phyloP scores from a whole-genome alignment of 1,284 basidiomycete genomes.

The Microbotryum silenes-acaulis region DNA sequence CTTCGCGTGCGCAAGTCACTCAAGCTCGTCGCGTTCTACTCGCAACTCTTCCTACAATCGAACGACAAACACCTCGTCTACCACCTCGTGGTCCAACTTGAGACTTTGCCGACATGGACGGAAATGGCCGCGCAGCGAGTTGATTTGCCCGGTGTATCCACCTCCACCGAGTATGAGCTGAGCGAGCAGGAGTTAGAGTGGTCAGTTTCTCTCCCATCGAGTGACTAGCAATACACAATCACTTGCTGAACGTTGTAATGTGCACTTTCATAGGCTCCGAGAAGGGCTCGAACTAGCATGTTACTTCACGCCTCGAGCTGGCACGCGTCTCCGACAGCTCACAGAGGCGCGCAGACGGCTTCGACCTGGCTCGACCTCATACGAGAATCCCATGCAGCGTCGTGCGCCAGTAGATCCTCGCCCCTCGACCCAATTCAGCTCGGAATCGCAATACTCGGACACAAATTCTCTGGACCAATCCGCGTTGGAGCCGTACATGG shows the following conservation, averaged over 20 bases:
- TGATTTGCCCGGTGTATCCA: slow-evolving; percentile 10
- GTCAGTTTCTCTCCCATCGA: slow-evolving; percentile 1
- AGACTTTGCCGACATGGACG: slow-evolving; percentile 21
- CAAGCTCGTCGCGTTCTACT: slow-evolving; percentile 28
- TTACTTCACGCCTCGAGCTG: slow-evolving; percentile 26
- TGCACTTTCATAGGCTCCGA: slow-evolving; percentile 10
- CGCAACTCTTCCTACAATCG: slow-evolving; percentile 23
- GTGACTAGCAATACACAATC: too few relatives aligned
- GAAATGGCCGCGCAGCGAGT: slow-evolving; percentile 12
- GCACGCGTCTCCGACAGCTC: slow-evolving; percentile 11
- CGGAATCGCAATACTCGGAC: not conserved
- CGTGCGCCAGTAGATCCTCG: not conserved
- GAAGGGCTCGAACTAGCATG: slow-evolving; percentile 21
- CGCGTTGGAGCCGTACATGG: not conserved
- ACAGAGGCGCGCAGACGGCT: not conserved
- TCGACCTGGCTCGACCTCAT: not conserved
- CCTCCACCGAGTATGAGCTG: slow-evolving; percentile 21
- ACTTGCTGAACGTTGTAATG: too few relatives aligned
- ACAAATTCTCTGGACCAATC: not conserved
- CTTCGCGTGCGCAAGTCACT: slow-evolving; percentile 27
- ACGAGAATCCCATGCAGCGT: not conserved
- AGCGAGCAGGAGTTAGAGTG: slow-evolving; percentile 24
- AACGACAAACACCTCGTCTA: slow-evolving; percentile 30
- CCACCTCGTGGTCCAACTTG: slow-evolving; percentile 27
- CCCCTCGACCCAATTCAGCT: not conserved